Percentiles rank a stretch among this genome's conserved stretches.
phyloP scores from a whole-genome alignment of 768 basidiomycete species.

The Russula virescens region DNA sequence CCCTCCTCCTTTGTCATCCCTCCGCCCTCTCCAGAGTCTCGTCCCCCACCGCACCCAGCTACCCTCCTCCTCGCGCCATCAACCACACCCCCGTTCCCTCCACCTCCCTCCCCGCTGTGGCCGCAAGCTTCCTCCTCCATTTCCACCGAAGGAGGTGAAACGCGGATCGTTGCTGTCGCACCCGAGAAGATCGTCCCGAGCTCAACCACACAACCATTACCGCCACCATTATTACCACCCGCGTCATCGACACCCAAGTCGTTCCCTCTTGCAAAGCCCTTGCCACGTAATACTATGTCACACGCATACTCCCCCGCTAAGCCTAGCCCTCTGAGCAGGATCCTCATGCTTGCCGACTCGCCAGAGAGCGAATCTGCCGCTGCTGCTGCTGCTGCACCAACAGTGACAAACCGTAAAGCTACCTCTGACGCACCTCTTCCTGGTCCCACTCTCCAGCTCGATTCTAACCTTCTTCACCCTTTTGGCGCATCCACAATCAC shows the following conservation, averaged over 20 bases:
- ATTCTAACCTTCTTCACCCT: not conserved
- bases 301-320: conserved; percentile 80
- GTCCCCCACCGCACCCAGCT: conserved; percentile 46
- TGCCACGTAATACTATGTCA: conserved; percentile 59
- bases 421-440: conserved; percentile 8
- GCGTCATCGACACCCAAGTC: conserved; percentile 34
- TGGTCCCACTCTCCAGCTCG: not conserved
- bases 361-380: conserved; percentile 39
- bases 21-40: conserved; percentile 67
- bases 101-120: not conserved
- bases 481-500: not conserved
- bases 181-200: too few relatives aligned
- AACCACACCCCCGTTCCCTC: conserved; percentile 18
- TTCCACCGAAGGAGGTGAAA: not conserved
- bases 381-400: conserved; percentile 6
- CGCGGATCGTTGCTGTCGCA: not conserved
- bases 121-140: not conserved
- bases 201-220: not conserved
- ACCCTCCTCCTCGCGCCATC: conserved; percentile 27
- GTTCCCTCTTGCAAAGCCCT: conserved; percentile 69
- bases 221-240: not conserved
- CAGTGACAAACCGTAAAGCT: too few relatives aligned
- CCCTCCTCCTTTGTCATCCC: conserved; percentile 73
- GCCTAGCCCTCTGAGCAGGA: conserved; percentile 76
- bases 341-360: conserved; percentile 64